Base-by-base conservation (phyloP, 805 yeast genomes). In the Suhomyces kilbournensis region DNA sequence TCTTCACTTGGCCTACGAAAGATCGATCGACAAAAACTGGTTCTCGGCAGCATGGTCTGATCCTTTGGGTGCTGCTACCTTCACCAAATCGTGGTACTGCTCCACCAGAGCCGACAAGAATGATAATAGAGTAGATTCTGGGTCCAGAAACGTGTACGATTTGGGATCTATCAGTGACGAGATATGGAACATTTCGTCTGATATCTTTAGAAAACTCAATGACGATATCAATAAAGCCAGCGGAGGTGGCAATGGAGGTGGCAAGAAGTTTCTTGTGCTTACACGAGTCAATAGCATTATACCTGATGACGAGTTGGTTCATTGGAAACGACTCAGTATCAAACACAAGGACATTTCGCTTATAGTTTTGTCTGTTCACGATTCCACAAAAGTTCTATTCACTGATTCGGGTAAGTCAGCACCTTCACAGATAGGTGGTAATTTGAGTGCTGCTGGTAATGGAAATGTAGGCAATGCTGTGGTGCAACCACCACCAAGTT, bases 21-120 rank as follows among this genome's bases (percentile, higher is more conserved):
- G 96, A 49, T 86, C 96, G 0, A 74, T 81, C 3, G 96, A 92
- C 65, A 84, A 83, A 54, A 83, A 82, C 50, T 93, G 97, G 97
- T 77, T 90, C 44, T 82, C 85, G 20, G 96, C 90, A 0, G 86
- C 96, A 0, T 90, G 97, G 96, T 78, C 94, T 0, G 97, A 93
- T 62, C 93, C 92, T 47, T 78, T 80, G 64, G 97, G 97, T 0
- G 74, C 75, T 3, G 76, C 82, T 10, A 80, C 84, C 15, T 77
- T 75, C 45, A 79, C 85, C 0, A 85, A 82, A 57, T 78, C 90
- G 0, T 88, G 93, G 92, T 78, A 76, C 58, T 74, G 77, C 63
- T 64, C 61, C 6, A 19, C 42, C 9, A 17, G 42, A 19, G 20
- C 23, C 23, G 42, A 38, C 6, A 19, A 19, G 40, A 19, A 35